A percentile compares a stretch with the other conserved stretches of the same genome.
phyloP scores from a whole-genome alignment of 2,329 filamentous ascomycete species.

The Aspergillus fischeri region DNA sequence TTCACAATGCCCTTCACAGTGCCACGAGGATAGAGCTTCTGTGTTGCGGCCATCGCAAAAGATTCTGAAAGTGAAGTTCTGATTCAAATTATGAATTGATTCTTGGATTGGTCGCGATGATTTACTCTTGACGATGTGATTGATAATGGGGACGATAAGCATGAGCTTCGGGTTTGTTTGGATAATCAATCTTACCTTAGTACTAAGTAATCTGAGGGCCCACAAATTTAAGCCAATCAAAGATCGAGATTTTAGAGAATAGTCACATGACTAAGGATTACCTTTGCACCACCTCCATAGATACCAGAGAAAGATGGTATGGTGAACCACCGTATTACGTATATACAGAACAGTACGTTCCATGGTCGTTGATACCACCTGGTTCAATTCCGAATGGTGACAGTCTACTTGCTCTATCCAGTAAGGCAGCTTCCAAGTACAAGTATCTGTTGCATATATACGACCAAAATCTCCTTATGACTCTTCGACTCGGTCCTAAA shows the following conservation, averaged over 20 bases:
- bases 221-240: neutral
- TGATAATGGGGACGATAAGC: neutral
- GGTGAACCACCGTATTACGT: neutral
- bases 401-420: neutral
- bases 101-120: neutral
- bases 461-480: neutral
- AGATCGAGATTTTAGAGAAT: no score
- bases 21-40: slow-evolving; percentile 76
- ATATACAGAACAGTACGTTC: slow-evolving; percentile 6
- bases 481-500: neutral
- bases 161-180: neutral
- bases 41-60: slow-evolving; percentile 55
- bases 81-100: neutral
- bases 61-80: neutral
- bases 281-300: no score
- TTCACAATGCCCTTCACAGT: slow-evolving; percentile 88
- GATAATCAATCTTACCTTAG: neutral
- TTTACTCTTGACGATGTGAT: slow-evolving; percentile 5
- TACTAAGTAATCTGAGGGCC: no score
- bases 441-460: neutral
- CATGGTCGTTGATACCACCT: neutral
- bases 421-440: neutral
- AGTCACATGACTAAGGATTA: neutral
- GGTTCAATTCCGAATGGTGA: neutral
- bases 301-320: neutral